A percentile compares a stretch with the other conserved stretches of the same genome.
These are phyloP conservation scores for Ceriops zippeliana DNA, from an alignment of 345 rosid genomes.

Conservation along the genomic window DNA sequence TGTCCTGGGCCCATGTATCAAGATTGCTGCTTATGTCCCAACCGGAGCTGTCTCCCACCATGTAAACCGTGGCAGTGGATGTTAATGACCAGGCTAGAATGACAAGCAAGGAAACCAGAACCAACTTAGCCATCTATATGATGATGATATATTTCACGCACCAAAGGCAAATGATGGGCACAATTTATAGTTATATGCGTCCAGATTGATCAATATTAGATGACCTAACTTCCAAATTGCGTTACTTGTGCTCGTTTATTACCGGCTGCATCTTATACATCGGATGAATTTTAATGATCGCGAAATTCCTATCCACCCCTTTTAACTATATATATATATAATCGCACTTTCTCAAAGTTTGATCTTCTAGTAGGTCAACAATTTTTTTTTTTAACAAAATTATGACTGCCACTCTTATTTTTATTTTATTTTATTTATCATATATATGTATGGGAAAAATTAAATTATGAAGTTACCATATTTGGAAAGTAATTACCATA, in stretches of 20 bases:
- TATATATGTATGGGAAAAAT: no score
- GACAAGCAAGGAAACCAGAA: conserved; percentile 29
- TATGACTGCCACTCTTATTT: no score
- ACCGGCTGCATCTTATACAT: background rate
- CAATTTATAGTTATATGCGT: conserved; percentile 6
- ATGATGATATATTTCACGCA: background rate
- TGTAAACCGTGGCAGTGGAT: conserved; percentile 53
- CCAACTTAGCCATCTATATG: conserved; percentile 31
- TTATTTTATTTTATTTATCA: no score
- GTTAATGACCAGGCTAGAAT: conserved; percentile 25
- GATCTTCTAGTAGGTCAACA: no score
- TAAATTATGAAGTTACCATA: no score
- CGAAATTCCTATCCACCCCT: no score
- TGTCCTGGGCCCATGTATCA: conserved; percentile 62
- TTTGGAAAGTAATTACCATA: no score
- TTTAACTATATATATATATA: no score
- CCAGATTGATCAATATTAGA: conserved; percentile 26
- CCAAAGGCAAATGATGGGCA: conserved; percentile 1
- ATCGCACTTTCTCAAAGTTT: no score
- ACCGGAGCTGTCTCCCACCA: conserved; percentile 78
- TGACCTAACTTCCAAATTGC: conserved; percentile 37
- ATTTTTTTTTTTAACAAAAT: no score
- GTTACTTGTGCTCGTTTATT: background rate
- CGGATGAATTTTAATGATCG: no score
- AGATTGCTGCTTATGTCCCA: conserved; percentile 90